These are phyloP conservation scores for Fremontodendron californicum DNA, from an alignment of 345 rosid genomes.

Conservation along the genomic window DNA sequence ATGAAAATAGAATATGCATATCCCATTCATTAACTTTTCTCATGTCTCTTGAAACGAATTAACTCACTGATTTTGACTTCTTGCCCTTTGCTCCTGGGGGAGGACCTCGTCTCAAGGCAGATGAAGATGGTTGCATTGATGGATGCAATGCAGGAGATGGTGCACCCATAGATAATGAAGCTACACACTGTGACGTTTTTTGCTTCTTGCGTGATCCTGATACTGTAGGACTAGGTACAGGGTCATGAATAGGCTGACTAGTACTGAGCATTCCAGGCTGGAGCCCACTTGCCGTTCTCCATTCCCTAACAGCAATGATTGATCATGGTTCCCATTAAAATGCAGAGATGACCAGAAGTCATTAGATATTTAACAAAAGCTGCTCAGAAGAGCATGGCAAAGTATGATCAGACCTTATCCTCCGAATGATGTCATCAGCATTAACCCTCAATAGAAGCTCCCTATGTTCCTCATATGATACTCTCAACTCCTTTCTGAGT, in stretches of 20 bases:
- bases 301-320: too few relatives aligned
- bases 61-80: conserved; percentile 83
- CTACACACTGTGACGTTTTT: too few relatives aligned
- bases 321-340: too few relatives aligned
- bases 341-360: conserved; percentile 16
- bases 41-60: conserved; percentile 6
- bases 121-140: conserved; percentile 78
- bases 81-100: conserved; percentile 64
- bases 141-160: too few relatives aligned
- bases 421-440: conserved; percentile 62
- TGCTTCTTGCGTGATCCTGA: too few relatives aligned
- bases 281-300: too few relatives aligned
- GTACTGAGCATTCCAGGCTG: conserved; percentile 57
- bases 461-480: too few relatives aligned
- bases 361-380: conserved; percentile 10
- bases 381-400: conserved; percentile 9
- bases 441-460: too few relatives aligned
- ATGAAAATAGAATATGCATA: background rate
- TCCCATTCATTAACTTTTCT: background rate
- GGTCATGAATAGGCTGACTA: conserved; percentile 62
- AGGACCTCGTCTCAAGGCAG: conserved; percentile 65
- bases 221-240: conserved; percentile 72
- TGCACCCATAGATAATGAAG: too few relatives aligned
- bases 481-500: too few relatives aligned
- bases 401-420: conserved; percentile 65